A percentile compares a stretch with the other conserved stretches of the same genome.
phyloP scores from a whole-genome alignment of 306 rosid genomes.

The Inga oerstediana region DNA sequence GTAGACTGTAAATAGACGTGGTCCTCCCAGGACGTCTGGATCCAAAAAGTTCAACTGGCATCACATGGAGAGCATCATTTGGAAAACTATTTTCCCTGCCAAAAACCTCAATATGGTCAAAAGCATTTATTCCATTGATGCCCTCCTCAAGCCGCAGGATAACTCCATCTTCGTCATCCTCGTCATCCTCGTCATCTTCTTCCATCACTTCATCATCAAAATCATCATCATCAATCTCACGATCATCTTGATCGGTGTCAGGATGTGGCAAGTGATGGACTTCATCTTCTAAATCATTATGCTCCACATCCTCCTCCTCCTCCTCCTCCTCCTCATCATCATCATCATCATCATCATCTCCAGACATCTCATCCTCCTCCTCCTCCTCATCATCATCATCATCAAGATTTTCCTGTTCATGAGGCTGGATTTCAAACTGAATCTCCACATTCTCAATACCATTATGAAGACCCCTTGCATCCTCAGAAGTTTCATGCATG shows the following conservation, averaged over 20 bases:
- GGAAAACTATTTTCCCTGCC: conserved; percentile 87
- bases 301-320: conserved; percentile 91
- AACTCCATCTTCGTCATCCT: conserved; percentile 98
- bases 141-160: conserved; percentile 97
- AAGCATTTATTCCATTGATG: conserved; percentile 95
- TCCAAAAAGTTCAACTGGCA: conserved; percentile 98
- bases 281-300: conserved; percentile 84
- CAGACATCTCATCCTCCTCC: conserved; percentile 95
- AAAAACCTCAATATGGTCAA: conserved; percentile 95
- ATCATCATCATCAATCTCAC: conserved; percentile 96
- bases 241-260: conserved; percentile 98
- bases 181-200: conserved; percentile 98
- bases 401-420: conserved; percentile 80
- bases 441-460: conserved; percentile 72
- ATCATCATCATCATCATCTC: conserved; percentile 94
- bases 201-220: conserved; percentile 97
- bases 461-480: conserved; percentile 74
- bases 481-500: conserved; percentile 94
- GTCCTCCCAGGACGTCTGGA: conserved; percentile 95
- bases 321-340: conserved; percentile 94
- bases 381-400: conserved; percentile 76
- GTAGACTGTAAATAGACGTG: conserved; percentile 91
- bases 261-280: conserved; percentile 93
- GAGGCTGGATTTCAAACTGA: conserved; percentile 81
- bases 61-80: conserved; percentile 87